phyloP scores from a whole-genome alignment of 2,329 filamentous ascomycete species.

The Camillea tinctor region DNA sequence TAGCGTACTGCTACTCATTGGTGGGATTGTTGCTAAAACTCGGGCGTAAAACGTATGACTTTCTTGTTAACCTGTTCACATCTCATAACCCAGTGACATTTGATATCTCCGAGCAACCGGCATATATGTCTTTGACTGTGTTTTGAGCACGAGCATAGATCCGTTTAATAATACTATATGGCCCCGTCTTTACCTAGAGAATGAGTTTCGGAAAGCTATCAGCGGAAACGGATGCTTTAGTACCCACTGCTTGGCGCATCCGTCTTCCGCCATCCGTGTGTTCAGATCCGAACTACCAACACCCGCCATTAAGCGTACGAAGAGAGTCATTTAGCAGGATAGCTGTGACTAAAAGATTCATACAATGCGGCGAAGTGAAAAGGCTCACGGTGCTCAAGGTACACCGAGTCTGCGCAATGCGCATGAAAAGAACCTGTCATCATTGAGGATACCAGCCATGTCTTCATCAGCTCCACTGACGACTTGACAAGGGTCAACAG shows the following conservation, averaged over 20 bases:
- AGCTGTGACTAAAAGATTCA: not conserved
- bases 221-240: not conserved
- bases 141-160: not conserved
- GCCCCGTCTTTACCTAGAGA: not conserved
- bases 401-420: not conserved
- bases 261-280: conserved; percentile 6
- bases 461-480: not conserved
- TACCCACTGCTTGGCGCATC: not conserved
- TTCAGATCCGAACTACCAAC: not conserved
- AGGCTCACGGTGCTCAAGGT: not conserved
- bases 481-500: not conserved
- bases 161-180: not conserved
- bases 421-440: not conserved
- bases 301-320: not conserved
- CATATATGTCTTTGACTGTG: too few species aligned
- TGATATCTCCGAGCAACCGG: too few species aligned
- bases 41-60: too few species aligned
- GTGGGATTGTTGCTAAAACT: not conserved
- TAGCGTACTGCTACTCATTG: not conserved
- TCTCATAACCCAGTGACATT: too few species aligned
- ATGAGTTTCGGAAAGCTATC: not conserved
- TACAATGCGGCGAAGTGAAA: not conserved
- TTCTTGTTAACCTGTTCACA: too few species aligned
- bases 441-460: not conserved
- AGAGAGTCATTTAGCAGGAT: not conserved